Evolutionary conservation across 108 stramenopile species (phyloP), one percentile per base, ranked within the genome.

Genomic region (Discostella pseudostelligera): DNA sequence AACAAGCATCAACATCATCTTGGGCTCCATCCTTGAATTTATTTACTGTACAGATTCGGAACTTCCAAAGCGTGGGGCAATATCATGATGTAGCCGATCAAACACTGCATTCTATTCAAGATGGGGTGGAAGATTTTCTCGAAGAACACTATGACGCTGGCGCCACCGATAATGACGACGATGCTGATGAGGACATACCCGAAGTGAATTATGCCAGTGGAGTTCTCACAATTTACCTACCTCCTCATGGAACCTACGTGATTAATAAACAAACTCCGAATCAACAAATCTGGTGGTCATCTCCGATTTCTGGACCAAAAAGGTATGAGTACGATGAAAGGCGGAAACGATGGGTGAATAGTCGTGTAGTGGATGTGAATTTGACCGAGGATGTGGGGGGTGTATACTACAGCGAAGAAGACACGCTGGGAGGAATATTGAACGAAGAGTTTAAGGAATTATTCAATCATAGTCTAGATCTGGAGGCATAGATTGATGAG

Each of bases 221-320:
- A 6, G 93, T 94, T 8, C 69, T 94, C 39, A 94, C 88, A 9
- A 64, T 94, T 14, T 54, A 66, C 8, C 56, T 94, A 10, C 87
- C 86, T 14, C 84, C 85, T 4, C 87, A 91, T 65, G 89, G 94
- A 10, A 92, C 92, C 20, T 98, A 91, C 89, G 97, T 98, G 1
- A 68, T 98, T 22, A 98, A 98, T 81, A 98, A 98, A 74, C 97
- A 98, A 66, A 96, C 95, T 4, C 97, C 97, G 9, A 98, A 96
- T 62, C 84, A 78, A 46, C 94, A 96, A 65, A 59, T 89, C 21
- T 81, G 82, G 81, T 96, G 95, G 95, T 92, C 90, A 1, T 93
- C 91, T 24, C 97, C 97, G 2, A 44, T 96, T 35, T 86, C 84
- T 45, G 97, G 97, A 9, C 97, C 97, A 12, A 80, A 86, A 65